These are phyloP conservation scores for Tuber indicum DNA, from an alignment of 495 filamentous ascomycete genomes.

Conservation along the genomic window DNA sequence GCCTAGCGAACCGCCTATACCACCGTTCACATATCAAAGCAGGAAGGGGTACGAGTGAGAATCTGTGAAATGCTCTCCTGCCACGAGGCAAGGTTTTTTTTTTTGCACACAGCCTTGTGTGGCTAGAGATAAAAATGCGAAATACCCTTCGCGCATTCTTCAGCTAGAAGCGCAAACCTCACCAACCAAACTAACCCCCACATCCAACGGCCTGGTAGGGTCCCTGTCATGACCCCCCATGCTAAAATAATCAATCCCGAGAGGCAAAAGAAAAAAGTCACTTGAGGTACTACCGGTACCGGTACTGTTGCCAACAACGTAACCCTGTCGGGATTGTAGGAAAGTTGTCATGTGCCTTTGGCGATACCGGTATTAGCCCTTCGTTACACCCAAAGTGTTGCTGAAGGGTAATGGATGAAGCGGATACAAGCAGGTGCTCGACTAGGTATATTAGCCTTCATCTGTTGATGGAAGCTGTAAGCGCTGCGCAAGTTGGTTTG, in stretches of 20 bases:
- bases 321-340: neutral
- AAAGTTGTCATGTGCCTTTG: constrained; percentile 1
- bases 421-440: constrained; percentile 1
- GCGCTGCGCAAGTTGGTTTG: neutral
- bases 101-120: neutral
- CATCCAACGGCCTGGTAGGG: neutral
- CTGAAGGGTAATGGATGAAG: neutral
- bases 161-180: neutral
- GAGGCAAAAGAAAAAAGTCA: neutral
- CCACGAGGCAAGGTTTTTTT: neutral
- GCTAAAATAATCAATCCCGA: neutral
- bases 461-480: neutral
- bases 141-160: neutral
- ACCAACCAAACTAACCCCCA: neutral
- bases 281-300: neutral
- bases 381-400: neutral
- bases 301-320: neutral
- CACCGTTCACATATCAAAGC: neutral
- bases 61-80: neutral
- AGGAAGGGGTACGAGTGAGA: neutral
- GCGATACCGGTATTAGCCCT: neutral
- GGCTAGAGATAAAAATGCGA: neutral
- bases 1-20: neutral
- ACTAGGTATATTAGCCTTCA: constrained; percentile 3
- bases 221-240: neutral